A percentile compares a stretch with the other conserved stretches of the same genome.
Conservation (phyloP, 73 alveolate genomes). For the Uronychia binucleata region DNA sequence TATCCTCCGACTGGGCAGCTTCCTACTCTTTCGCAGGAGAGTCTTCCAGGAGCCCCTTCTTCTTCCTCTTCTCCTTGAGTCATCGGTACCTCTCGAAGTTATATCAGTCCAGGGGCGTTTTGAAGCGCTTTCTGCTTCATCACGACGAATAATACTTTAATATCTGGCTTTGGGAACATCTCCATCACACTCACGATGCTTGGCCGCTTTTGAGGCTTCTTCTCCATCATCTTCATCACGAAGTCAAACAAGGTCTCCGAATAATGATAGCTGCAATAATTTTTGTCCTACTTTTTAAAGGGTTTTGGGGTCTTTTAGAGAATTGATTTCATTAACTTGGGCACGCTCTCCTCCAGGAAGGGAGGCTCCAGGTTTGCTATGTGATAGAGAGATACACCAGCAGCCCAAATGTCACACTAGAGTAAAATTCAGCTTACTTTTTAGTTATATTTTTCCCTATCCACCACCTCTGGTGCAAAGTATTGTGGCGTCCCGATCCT, state of each 20-base stretch:
- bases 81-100: neutral
- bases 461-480: slow-evolving; percentile 64
- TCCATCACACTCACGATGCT: neutral
- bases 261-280: neutral
- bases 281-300: slow-evolving; percentile 1
- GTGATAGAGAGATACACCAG: slow-evolving; percentile 61
- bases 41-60: neutral
- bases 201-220: neutral
- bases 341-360: slow-evolving; percentile 49
- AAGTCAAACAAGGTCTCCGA: neutral
- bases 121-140: neutral
- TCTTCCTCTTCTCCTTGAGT: neutral
- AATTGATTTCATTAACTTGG: slow-evolving; percentile 25
- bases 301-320: slow-evolving; percentile 7
- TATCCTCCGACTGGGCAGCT: neutral
- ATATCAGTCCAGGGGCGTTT: neutral
- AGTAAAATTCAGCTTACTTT: slow-evolving; percentile 10
- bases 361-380: slow-evolving; percentile 58
- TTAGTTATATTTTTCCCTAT: slow-evolving; percentile 42
- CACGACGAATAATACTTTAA: neutral
- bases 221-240: neutral
- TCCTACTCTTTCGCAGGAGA: neutral
- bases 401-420: slow-evolving; percentile 70
- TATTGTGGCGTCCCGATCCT: slow-evolving; percentile 68
- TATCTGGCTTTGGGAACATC: slow-evolving; percentile 1